Base-by-base conservation (phyloP, 352 stramenopile species). In the Phytophthora constricta region DNA sequence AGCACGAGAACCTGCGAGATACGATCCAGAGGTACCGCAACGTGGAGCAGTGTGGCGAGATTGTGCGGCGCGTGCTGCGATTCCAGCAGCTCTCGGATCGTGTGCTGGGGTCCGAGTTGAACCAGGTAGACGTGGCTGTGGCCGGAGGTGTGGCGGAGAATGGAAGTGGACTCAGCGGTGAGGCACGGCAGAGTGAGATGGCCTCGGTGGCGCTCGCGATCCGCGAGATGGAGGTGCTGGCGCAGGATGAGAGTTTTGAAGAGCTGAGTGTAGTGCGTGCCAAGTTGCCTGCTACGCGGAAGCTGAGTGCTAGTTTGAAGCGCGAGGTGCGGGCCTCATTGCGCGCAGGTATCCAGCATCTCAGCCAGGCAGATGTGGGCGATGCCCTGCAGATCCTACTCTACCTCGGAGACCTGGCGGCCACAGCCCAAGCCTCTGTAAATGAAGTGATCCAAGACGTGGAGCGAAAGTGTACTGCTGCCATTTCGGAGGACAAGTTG, bases 361-460 rank as follows among this genome's bases (percentile, higher is more conserved):
- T 92, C 22, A 93, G 80, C 23, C 86, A 93, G 47, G 79, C 72
- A 2, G 79, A 93, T 42, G 80, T 96, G 1, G 86, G 79, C 3
- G 85, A 92, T 45, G 80, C 86, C 25, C 72, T 96, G 41, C 84
- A 96, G 64, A 85, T 94, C 19, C 72, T 96, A 9, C 93, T 88
- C 27, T 93, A 92, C 46, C 68, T 95, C 2, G 87, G 85, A 34
- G 76, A 79, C 10, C 60, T 92, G 28, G 74, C 72, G 5, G 71
- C 89, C 19, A 89, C 74, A 26, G 87, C 90, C 22, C 85, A 96
- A 69, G 76, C 77, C 10, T 82, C 74, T 3, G 85, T 96, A 19
- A 95, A 95, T 68, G 87, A 91, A 14, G 84, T 93, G 58, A 90
- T 96, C 52, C 82, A 95, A 45, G 86, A 91, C 23, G 73, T 96